phyloP scores from a whole-genome alignment of 2,329 filamentous ascomycete species.

The Diplodia intermedia region DNA sequence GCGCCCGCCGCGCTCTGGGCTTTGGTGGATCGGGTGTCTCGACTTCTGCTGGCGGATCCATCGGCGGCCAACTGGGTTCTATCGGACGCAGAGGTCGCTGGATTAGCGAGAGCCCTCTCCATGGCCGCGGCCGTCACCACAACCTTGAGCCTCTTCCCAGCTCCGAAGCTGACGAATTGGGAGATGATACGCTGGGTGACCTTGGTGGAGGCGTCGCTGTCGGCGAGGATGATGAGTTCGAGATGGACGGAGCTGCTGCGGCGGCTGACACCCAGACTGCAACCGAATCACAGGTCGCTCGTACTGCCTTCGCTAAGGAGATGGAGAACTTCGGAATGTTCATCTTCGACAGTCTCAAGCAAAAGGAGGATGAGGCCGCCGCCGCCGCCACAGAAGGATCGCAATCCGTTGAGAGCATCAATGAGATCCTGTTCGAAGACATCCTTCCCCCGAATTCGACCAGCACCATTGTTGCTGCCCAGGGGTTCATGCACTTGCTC shows the following conservation, averaged over 20 bases:
- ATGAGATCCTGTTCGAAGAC: conserved; percentile 69
- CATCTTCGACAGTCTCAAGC: conserved; percentile 47
- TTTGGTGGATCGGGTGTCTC: conserved; percentile 42
- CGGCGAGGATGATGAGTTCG: conserved; percentile 42
- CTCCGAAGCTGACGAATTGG: conserved; percentile 39
- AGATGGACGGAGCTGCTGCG: conserved; percentile 49
- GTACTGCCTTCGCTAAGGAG: conserved; percentile 63
- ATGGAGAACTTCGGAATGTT: conserved; percentile 69
- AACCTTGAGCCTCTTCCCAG: conserved; percentile 42
- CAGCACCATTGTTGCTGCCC: conserved; percentile 67
- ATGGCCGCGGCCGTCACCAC: conserved; percentile 55
- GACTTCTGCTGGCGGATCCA: conserved; percentile 44
- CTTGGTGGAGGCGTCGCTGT: conserved; percentile 40
- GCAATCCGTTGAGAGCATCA: conserved; percentile 27
- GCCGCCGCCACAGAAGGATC: conserved; percentile 13
- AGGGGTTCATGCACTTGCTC: conserved; percentile 52
- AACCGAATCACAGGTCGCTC: conserved; percentile 56
- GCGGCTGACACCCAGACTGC: conserved; percentile 59
- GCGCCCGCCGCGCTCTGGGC: conserved; percentile 50
- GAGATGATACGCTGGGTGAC: conserved; percentile 37
- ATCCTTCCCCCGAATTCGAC: conserved; percentile 68
- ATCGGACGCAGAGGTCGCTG: conserved; percentile 57
- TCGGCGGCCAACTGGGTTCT: conserved; percentile 39
- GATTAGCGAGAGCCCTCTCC: conserved; percentile 66
- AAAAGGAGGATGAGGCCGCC: conserved; percentile 46